Percentiles rank a stretch among this genome's conserved stretches.
These are phyloP conservation scores for Crithidia bombi DNA, from an alignment of 208 protist species.

Conservation along the genomic window DNA sequence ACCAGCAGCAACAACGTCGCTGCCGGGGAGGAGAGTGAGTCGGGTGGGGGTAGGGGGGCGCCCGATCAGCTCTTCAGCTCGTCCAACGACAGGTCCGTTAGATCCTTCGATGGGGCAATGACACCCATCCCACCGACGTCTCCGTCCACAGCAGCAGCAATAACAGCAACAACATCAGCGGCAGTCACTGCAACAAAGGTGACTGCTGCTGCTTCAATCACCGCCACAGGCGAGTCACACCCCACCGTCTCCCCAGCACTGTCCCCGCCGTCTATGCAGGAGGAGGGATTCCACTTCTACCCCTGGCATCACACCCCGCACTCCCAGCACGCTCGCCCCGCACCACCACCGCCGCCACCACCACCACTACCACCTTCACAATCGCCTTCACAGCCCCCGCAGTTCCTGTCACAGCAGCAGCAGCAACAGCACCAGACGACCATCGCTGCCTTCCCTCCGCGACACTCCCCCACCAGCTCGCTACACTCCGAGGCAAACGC, in stretches of 20 bases:
- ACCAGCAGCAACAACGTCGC: not conserved
- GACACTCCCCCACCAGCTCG: not conserved
- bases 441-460: not conserved
- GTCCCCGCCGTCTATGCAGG: no score
- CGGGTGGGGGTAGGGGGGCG: not conserved
- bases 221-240: not conserved
- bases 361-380: not conserved
- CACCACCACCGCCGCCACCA: not conserved
- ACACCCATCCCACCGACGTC: not conserved
- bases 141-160: not conserved
- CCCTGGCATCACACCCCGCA: not conserved
- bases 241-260: not conserved
- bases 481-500: constrained; percentile 6
- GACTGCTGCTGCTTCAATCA: not conserved
- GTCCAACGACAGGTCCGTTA: not conserved
- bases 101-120: not conserved
- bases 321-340: not conserved
- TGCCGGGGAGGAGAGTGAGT: not conserved
- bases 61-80: not conserved
- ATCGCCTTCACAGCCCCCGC: not conserved
- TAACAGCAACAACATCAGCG: not conserved
- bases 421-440: constrained; percentile 8
- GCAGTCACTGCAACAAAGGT: not conserved
- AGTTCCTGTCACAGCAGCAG: not conserved
- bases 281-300: not conserved